phyloP scores from a whole-genome alignment of 106 monocot genomes.

The Acorus gramineus region DNA sequence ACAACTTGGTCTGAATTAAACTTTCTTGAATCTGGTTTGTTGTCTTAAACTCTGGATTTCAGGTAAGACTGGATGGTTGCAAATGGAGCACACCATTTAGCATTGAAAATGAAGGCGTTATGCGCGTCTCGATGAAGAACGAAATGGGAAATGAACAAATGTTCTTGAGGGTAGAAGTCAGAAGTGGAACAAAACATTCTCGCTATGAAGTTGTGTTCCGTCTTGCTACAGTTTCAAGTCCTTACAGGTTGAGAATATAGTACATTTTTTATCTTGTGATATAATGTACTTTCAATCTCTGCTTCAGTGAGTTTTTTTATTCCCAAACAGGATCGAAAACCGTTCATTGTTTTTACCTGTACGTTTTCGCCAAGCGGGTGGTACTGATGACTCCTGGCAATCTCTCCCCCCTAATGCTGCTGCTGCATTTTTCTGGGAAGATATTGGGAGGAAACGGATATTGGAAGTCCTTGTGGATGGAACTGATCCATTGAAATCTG shows the following conservation, averaged over 20 bases:
- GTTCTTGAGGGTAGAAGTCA: conserved; percentile 62
- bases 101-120: conserved; percentile 66
- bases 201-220: conserved; percentile 71
- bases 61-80: conserved; percentile 79
- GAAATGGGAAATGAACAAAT: conserved; percentile 33
- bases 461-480: conserved; percentile 79
- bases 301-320: not conserved
- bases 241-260: conserved; percentile 52
- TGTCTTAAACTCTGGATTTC: conserved; percentile 3
- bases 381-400: conserved; percentile 58
- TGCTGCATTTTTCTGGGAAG: conserved; percentile 84
- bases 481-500: conserved; percentile 49
- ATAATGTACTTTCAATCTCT: not conserved
- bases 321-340: conserved; percentile 77
- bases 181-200: conserved; percentile 62
- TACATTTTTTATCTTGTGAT: not conserved
- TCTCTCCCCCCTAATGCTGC: conserved; percentile 84
- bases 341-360: conserved; percentile 62
- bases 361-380: conserved; percentile 74
- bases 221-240: conserved; percentile 51
- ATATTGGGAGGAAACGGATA: conserved; percentile 57
- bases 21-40: not conserved
- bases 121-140: conserved; percentile 43
- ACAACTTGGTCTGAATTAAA: not conserved
- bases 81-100: conserved; percentile 90